Conservation (phyloP, 805 yeast species). For the Pichia thaimueangensis region DNA sequence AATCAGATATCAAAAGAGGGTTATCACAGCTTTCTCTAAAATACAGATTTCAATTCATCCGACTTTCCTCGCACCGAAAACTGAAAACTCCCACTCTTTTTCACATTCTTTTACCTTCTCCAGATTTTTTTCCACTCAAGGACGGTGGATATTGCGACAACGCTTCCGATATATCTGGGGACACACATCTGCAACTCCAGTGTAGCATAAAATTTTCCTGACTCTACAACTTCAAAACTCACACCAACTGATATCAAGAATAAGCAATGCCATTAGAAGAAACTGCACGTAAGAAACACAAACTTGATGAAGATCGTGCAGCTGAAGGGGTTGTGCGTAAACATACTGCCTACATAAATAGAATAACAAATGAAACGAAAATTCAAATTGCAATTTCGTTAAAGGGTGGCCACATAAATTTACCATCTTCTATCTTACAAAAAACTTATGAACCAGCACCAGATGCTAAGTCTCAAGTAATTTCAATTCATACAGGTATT, state of each 20-base stretch:
- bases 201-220: not conserved
- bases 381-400: slow-evolving; percentile 78
- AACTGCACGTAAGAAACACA: slow-evolving; percentile 9
- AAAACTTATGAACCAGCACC: slow-evolving; percentile 16
- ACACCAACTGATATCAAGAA: not conserved
- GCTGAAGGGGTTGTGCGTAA: slow-evolving; percentile 5
- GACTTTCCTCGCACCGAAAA: no score
- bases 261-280: not conserved
- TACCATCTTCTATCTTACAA: slow-evolving; percentile 53
- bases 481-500: slow-evolving; percentile 81
- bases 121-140: no score
- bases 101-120: no score
- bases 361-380: slow-evolving; percentile 90
- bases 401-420: slow-evolving; percentile 74
- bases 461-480: slow-evolving; percentile 62
- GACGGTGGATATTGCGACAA: not conserved
- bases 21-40: no score
- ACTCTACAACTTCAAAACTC: not conserved
- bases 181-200: not conserved
- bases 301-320: slow-evolving; percentile 9
- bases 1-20: not conserved
- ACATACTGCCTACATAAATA: slow-evolving; percentile 41
- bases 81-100: not conserved
- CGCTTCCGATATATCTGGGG: not conserved
- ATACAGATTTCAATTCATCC: no score